Evolutionary conservation across 2,329 filamentous ascomycete genomes (phyloP), one percentile per base, ranked within the genome.

Genomic region (Hymenoscyphus fraxineus): DNA sequence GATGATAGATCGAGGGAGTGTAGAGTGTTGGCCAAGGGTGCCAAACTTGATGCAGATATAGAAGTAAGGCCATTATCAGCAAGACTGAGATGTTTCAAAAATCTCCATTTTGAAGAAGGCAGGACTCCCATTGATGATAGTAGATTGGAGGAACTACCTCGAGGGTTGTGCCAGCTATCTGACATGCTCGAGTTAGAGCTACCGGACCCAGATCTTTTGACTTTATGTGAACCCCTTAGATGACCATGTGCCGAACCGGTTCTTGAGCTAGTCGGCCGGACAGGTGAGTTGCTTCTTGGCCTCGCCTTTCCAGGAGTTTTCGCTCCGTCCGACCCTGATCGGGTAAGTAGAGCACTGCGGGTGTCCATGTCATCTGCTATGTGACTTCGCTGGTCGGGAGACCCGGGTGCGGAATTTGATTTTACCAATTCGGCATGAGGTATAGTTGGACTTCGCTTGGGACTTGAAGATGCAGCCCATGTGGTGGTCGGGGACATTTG

Each of bases 1-100:
- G 88, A 88, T 0, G 95, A 98, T 58, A 99, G 81, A 76, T 99
- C 95, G 62, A 99, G 83, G 0, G 95, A 98, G 73, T 94, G 91
- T 35, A 99, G 81, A 0, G 92, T 97, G 73, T 92, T 92, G 51
- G 93, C 88, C 60, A 99, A 83, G 16, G 95, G 94, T 9, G 86
- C 82, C 67, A 99, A 82, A 74, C 93, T 92, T 59, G 86, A 80
- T 4, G 88, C 84, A 51, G 89, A 85, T 68, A 99, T 88, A 5
- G 88, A 87, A 7, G 92, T 96, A 68, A 99, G 82, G 9, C 90
- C 89, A 77, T 98, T 99, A 75, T 98, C 95, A 6, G 94, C 88
- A 61, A 99, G 81, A 75, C 93, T 95, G 54, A 99, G 83, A 78
- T 98, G 94, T 74, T 91, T 89, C 73, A 99, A 79, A 77, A 98